Conservation (phyloP, 169 alveolate genomes). For the Plasmodium gallinaceum region DNA sequence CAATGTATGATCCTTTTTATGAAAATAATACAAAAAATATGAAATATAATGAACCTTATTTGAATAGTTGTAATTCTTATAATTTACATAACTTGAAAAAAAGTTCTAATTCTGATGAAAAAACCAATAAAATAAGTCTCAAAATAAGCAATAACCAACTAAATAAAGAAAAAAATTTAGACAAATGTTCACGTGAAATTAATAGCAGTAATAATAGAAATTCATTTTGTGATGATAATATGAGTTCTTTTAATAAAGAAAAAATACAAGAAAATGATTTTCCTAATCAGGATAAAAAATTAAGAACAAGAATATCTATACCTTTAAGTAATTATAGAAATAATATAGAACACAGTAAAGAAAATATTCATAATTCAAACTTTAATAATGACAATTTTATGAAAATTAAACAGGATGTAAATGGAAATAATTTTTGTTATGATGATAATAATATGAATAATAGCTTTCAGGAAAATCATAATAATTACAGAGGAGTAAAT, state of each 20-base stretch:
- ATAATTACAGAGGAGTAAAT: not conserved
- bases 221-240: no score
- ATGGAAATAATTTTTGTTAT: not conserved
- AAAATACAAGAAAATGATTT: not conserved
- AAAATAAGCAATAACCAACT: no score
- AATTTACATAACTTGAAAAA: no score
- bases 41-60: not conserved
- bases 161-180: no score
- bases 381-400: not conserved
- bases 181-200: no score
- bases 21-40: not conserved
- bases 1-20: no score
- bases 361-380: not conserved
- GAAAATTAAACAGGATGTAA: not conserved
- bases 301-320: not conserved
- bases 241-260: not conserved
- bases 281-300: not conserved
- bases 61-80: no score
- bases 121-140: no score
- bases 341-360: not conserved
- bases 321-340: not conserved
- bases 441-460: not conserved
- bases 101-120: no score
- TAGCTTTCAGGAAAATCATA: not conserved
- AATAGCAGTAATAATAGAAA: not conserved